Base-by-base conservation (phyloP, 2,329 filamentous ascomycete species). In the Talaromyces marneffei region DNA sequence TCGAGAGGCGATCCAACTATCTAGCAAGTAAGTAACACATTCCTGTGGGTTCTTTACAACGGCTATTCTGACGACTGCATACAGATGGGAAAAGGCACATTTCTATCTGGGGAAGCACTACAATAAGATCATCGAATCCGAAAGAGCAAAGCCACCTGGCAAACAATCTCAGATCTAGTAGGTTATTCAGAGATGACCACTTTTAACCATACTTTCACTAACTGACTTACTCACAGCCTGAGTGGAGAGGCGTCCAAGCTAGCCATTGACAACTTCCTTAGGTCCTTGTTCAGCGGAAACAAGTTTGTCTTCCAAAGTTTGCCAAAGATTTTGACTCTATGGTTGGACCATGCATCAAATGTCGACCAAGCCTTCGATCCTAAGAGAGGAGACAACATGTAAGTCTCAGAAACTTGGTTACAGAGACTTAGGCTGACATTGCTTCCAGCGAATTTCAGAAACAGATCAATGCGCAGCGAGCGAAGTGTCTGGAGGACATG, bases 101-200 rank as follows among this genome's bases (percentile, higher is more conserved):
- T 99, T 97, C 73, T 96, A 97, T 73, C 83, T 99, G 9, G 94
- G 94, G 4, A 91, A 93, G 52, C 92, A 97, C 75, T 99, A 99
- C 82, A 95, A 96, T 73, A 99, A 97, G 74, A 84, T 97, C 3
- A 80, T 97, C 2, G 93, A 97, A 69, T 90, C 91, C 0, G 92
- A 97, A 73, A 92, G 91, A 74, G 80, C 83, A 1, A 84, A 96
- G 57, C 87, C 88, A 39, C 80, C 85, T 18, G 85, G 88, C 29
- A 92, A 92, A 65, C 92, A 96, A 74, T 87, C 84, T 44, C 88
- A 92, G 59, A 81, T 84, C 62, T 92, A 87, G 76, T 79, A 67
- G 60, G 76, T 62, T 48, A 29, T 18, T 23, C 31, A 6, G 18
- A 31, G 10, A 39, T 59, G 27, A 63, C 27, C 50, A 29, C 37